Evolutionary conservation across 2,329 filamentous ascomycete genomes (phyloP).

Genomic region (Penicillium sp.): DNA sequence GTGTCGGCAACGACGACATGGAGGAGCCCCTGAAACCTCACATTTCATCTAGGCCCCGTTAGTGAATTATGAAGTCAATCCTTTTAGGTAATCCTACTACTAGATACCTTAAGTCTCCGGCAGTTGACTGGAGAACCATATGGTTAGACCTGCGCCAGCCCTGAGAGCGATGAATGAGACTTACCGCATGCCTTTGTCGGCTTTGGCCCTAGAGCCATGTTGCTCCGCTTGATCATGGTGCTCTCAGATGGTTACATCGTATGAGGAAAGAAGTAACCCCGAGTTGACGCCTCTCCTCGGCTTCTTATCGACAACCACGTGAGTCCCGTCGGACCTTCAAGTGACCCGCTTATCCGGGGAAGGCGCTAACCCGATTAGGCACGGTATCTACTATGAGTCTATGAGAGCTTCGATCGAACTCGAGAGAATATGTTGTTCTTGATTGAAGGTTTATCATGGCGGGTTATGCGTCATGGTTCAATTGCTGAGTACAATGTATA

Average conservation of each 20-base stretch:
- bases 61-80: neutral
- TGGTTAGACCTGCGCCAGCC: conserved; percentile 8
- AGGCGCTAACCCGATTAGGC: neutral
- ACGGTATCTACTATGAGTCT: neutral
- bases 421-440: too few species aligned
- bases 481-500: too few species aligned
- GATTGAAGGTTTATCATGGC: too few species aligned
- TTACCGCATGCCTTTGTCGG: conserved; percentile 37
- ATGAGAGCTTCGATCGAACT: conserved; percentile 4
- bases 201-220: conserved; percentile 27
- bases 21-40: conserved; percentile 31
- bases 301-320: conserved; percentile 18
- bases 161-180: conserved; percentile 5
- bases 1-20: conserved; percentile 33
- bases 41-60: conserved; percentile 32
- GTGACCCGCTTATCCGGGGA: conserved; percentile 7
- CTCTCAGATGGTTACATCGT: conserved; percentile 5
- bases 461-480: too few species aligned
- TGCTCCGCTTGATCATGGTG: conserved; percentile 25
- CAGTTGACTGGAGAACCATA: conserved; percentile 30
- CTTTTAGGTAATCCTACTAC: neutral
- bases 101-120: conserved; percentile 32
- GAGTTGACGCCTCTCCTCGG: neutral
- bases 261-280: conserved; percentile 2
- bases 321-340: conserved; percentile 9